Evolutionary conservation across 441 rosid genomes (phyloP).

Genomic region (Syzygium syzygioides): DNA sequence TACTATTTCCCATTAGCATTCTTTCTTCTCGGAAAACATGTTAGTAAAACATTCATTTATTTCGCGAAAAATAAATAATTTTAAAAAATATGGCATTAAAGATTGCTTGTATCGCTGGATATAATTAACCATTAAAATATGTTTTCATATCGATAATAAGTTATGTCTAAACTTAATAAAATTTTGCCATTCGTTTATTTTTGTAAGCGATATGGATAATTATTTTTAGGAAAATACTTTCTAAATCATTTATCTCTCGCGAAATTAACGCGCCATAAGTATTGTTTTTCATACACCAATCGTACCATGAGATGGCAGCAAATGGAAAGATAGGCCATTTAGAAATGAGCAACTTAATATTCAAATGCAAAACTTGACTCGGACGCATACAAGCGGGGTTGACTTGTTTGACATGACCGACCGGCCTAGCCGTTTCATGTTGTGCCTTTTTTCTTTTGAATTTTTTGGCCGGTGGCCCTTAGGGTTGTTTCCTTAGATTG

Average conservation of each 20-base stretch:
- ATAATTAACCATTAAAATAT: not conserved
- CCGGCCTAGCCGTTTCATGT: not conserved
- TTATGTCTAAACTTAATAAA: not conserved
- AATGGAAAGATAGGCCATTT: not conserved
- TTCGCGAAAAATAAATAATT: not conserved
- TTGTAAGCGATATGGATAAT: not conserved
- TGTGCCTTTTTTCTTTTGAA: not conserved
- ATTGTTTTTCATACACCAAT: not conserved
- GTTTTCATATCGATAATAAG: not conserved
- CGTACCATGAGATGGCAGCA: not conserved
- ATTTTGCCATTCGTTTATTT: not conserved
- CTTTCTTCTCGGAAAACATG: not conserved
- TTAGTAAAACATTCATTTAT: accelerated
- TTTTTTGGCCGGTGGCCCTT: not conserved
- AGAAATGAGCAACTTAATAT: not conserved
- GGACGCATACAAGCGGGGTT: not conserved
- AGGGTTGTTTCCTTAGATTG: no score
- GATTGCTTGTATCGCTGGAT: not conserved
- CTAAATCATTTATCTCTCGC: not conserved
- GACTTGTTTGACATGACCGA: not conserved
- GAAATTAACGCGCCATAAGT: not conserved
- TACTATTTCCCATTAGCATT: not conserved
- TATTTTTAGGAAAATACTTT: not conserved
- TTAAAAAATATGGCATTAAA: accelerated
- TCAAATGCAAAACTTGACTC: not conserved